phyloP scores from a whole-genome alignment of 257 asterid genomes.

The Osmanthus fragrans region DNA sequence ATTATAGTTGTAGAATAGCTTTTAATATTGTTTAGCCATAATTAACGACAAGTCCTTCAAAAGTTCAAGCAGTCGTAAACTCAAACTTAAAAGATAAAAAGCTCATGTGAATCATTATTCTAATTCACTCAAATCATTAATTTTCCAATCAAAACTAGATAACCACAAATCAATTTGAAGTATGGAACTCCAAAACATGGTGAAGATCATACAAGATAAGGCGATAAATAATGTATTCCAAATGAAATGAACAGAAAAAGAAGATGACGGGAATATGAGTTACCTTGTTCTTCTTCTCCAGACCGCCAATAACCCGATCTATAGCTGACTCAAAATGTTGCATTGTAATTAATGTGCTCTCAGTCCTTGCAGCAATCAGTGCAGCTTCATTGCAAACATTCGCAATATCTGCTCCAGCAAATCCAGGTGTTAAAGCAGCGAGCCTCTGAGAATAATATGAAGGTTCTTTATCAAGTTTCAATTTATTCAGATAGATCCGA shows the following conservation, averaged over 20 bases:
- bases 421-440: constrained; percentile 94
- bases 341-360: constrained; percentile 50
- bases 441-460: constrained; percentile 78
- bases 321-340: constrained; percentile 90
- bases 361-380: constrained; percentile 78
- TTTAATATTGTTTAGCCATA: not conserved
- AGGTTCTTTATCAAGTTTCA: constrained; percentile 80
- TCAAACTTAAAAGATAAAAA: not conserved
- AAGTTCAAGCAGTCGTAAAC: not conserved
- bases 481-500: constrained; percentile 59
- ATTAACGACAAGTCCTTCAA: not conserved
- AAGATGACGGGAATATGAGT: not conserved
- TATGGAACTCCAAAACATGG: not conserved
- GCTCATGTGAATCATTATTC: not conserved
- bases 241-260: constrained; percentile 6
- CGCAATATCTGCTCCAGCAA: constrained; percentile 97
- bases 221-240: constrained; percentile 4
- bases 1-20: not conserved
- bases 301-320: constrained; percentile 91
- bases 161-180: not conserved
- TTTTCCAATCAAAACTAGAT: not conserved
- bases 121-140: not conserved
- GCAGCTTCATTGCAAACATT: constrained; percentile 97
- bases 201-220: not conserved
- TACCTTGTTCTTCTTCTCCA: constrained; percentile 88